These are phyloP conservation scores for Pyrenophora graminea DNA, from an alignment of 2,329 filamentous ascomycete genomes.

Conservation along the genomic window DNA sequence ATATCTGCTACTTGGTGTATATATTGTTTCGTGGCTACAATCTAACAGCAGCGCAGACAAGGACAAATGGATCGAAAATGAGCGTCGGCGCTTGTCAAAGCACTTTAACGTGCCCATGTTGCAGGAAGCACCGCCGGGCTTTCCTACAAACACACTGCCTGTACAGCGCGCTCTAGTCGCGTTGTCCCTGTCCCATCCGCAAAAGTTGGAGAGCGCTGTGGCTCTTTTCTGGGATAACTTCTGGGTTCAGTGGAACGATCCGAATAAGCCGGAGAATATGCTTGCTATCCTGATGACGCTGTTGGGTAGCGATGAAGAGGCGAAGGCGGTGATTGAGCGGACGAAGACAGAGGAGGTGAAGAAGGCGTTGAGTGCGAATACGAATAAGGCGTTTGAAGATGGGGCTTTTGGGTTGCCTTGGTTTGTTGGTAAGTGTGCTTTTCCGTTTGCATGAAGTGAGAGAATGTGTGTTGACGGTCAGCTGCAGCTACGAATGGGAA, in stretches of 20 bases:
- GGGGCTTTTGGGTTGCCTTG: conserved; percentile 67
- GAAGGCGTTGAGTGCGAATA: conserved; percentile 53
- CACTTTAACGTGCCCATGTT: conserved; percentile 60
- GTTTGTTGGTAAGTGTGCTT: conserved; percentile 50
- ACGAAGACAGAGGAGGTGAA: conserved; percentile 52
- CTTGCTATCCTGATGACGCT: conserved; percentile 50
- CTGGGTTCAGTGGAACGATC: conserved; percentile 56
- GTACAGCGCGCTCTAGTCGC: conserved; percentile 59
- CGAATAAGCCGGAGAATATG: conserved; percentile 53
- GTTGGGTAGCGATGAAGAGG: conserved; percentile 53
- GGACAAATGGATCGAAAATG: conserved; percentile 59
- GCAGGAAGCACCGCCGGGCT: conserved; percentile 51
- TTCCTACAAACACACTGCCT: conserved; percentile 58
- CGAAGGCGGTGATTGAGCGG: conserved; percentile 49
- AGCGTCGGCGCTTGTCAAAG: conserved; percentile 60
- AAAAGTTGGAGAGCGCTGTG: conserved; percentile 49
- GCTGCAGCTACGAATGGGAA: conserved; percentile 56
- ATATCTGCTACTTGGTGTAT: not conserved
- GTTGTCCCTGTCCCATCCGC: conserved; percentile 50
- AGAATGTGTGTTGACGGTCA: conserved; percentile 1
- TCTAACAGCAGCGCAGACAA: conserved; percentile 55
- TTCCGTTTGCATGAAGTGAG: not conserved
- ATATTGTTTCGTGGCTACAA: not conserved
- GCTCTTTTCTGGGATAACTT: conserved; percentile 56
- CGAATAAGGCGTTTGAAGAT: conserved; percentile 55